phyloP scores from a whole-genome alignment of 78 protist species.

The Dictyostelium discoideum region dicty_2.7 NC_007091.3:4098501-4099000 shows the following conservation, averaged over 20 bases:
- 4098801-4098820: constrained; percentile 9
- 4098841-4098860: background rate
- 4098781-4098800: background rate
- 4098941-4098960: background rate
- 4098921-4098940: background rate
- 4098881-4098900: background rate
- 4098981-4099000: background rate
- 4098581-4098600: constrained; percentile 10
- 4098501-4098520: background rate
- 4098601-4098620: background rate
- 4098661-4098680: background rate
- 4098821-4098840: constrained; percentile 26
- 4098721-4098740: background rate
- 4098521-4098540: background rate
- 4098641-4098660: background rate
- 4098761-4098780: background rate
- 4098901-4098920: background rate
- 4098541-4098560: constrained; percentile 8
- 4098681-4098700: background rate
- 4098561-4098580: constrained; percentile 58
- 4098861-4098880: background rate
- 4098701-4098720: background rate
- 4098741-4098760: background rate
- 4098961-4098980: background rate
- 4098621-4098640: background rate